These are phyloP conservation scores for Talaromyces pinophilus DNA, from an alignment of 2,329 filamentous ascomycete genomes.

Conservation along the genomic window DNA sequence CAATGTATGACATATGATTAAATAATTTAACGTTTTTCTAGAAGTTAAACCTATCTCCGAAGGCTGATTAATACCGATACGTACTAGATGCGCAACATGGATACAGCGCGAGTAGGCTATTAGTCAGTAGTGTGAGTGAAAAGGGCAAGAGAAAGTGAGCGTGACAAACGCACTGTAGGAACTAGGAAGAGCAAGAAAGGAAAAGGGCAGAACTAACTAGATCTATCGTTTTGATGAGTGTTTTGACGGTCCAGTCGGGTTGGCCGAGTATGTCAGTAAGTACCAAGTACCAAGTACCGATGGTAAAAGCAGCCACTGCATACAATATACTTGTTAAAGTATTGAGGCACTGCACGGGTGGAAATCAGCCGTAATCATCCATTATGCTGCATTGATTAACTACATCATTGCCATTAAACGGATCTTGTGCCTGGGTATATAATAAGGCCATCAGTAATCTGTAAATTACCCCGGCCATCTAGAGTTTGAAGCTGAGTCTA, in stretches of 20 bases:
- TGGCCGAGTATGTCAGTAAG: neutral
- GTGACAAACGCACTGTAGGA: neutral
- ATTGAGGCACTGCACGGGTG: neutral
- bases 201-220: neutral
- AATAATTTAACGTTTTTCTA: neutral
- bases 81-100: neutral
- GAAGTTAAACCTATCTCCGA: neutral
- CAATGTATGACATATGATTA: conserved; percentile 1
- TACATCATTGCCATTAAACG: neutral
- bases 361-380: neutral
- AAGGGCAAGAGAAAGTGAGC: neutral
- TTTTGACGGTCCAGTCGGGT: neutral
- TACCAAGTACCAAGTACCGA: neutral
- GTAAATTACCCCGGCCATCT: neutral
- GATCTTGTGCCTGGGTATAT: neutral
- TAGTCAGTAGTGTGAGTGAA: conserved; percentile 3
- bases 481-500: neutral
- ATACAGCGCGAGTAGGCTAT: neutral
- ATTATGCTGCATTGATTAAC: neutral
- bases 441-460: conserved; percentile 8
- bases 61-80: neutral
- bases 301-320: neutral
- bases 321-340: neutral
- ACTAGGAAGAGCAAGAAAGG: neutral
- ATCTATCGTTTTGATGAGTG: neutral